Evolutionary conservation across 345 rosid species (phyloP).

Genomic region (Clausena lansium): DNA sequence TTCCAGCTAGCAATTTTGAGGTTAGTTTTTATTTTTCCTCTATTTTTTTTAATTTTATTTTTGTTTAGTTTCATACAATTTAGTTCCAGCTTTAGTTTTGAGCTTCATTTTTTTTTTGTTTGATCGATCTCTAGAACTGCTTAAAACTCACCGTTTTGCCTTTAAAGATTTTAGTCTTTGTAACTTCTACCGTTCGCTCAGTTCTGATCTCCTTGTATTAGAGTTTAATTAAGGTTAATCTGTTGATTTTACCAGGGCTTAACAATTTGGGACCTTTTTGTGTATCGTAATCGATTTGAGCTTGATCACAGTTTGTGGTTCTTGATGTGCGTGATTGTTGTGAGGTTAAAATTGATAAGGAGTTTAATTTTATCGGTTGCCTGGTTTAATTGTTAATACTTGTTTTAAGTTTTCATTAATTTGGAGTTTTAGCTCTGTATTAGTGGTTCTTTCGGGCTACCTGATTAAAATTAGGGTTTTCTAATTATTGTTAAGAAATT

Average conservation of each 20-base stretch:
- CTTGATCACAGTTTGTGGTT: conserved; percentile 8
- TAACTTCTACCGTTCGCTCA: neutral
- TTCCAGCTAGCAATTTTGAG: conserved; percentile 37
- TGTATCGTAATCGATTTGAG: conserved; percentile 13
- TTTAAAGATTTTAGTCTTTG: neutral
- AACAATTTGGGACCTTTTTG: conserved; percentile 10
- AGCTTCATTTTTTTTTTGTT: neutral
- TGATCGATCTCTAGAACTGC: conserved; percentile 30
- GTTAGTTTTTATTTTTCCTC: conserved; percentile 27
- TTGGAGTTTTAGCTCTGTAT: conserved; percentile 3
- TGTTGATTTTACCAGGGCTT: conserved; percentile 13
- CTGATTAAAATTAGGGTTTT: conserved; percentile 29
- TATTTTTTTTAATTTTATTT: neutral
- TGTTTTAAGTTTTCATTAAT: neutral
- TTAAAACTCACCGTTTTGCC: conserved; percentile 12
- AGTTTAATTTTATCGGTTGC: neutral
- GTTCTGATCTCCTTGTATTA: conserved; percentile 27
- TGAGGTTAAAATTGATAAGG: conserved; percentile 16
- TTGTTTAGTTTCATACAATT: neutral
- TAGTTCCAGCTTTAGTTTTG: neutral
- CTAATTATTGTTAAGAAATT: neutral
- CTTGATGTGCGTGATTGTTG: conserved; percentile 20
- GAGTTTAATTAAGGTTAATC: conserved; percentile 16
- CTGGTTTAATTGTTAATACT: neutral
- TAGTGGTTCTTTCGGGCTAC: neutral